These are phyloP conservation scores for Aspergillus bridgeri DNA, from an alignment of 495 filamentous ascomycete genomes.

Conservation along the genomic window DNA sequence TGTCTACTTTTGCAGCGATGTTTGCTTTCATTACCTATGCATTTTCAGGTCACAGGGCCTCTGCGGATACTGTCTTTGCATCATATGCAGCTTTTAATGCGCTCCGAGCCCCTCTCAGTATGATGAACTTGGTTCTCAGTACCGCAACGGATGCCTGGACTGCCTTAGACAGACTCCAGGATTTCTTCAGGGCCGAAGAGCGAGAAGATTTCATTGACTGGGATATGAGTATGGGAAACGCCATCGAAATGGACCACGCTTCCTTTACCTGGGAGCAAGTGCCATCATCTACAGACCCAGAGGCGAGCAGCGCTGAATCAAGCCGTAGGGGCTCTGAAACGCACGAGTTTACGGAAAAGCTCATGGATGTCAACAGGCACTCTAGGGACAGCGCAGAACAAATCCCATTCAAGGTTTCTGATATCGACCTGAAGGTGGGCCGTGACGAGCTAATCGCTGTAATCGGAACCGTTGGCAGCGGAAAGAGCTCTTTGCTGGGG, in stretches of 20 bases:
- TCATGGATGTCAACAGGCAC: not conserved
- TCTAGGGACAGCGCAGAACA: slow-evolving; percentile 18
- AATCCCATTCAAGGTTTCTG: slow-evolving; percentile 7
- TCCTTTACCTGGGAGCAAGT: slow-evolving; percentile 88
- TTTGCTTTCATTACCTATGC: slow-evolving; percentile 91
- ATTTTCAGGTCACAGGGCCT: slow-evolving; percentile 64
- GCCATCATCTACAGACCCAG: slow-evolving; percentile 22
- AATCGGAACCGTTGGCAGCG: slow-evolving; percentile 86
- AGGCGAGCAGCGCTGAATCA: slow-evolving; percentile 19
- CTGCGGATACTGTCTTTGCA: slow-evolving; percentile 81
- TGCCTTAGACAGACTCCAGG: slow-evolving; percentile 77
- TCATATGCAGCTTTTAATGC: slow-evolving; percentile 91
- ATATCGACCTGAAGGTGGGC: slow-evolving; percentile 70
- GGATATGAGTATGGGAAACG: slow-evolving; percentile 59
- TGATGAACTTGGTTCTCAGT: slow-evolving; percentile 83
- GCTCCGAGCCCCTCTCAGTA: slow-evolving; percentile 81
- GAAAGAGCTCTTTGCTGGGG: slow-evolving; percentile 87
- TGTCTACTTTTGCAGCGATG: slow-evolving; percentile 93
- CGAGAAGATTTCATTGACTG: slow-evolving; percentile 67
- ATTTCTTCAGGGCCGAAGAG: slow-evolving; percentile 84
- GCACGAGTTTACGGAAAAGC: not conserved
- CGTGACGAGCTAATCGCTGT: slow-evolving; percentile 84
- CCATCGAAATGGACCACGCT: slow-evolving; percentile 68
- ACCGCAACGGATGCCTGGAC: slow-evolving; percentile 86
- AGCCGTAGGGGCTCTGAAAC: not conserved